Evolutionary conservation across 345 rosid species (phyloP).

Genomic region (Leavenworthia alabamica): DNA sequence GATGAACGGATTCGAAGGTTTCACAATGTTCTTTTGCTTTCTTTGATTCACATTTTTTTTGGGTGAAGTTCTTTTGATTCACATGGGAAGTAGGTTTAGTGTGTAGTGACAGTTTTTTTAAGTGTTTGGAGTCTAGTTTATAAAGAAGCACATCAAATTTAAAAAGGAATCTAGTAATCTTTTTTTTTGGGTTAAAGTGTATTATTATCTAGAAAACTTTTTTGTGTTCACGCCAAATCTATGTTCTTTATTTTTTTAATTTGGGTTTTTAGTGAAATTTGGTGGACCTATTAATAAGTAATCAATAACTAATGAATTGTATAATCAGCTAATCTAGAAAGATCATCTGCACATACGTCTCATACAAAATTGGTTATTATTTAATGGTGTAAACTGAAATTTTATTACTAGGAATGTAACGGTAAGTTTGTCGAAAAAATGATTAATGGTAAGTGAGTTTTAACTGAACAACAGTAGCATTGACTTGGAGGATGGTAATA

Average conservation of each 20-base stretch:
- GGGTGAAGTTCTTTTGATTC: too few species aligned
- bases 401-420: background rate
- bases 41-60: too few species aligned
- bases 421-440: background rate
- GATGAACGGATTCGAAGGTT: constrained; percentile 6
- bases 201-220: background rate
- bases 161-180: background rate
- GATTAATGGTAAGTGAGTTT: constrained; percentile 4
- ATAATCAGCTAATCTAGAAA: background rate
- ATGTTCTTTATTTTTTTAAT: background rate
- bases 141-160: background rate
- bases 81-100: constrained; percentile 19
- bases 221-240: background rate
- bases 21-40: constrained; percentile 3
- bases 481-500: constrained; percentile 6
- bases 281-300: background rate
- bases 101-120: background rate
- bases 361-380: background rate
- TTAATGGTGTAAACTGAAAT: background rate
- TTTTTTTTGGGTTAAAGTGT: background rate
- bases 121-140: background rate
- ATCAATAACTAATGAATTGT: background rate
- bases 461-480: background rate
- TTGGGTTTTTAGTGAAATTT: background rate
- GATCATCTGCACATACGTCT: background rate